Evolutionary conservation across 139 green algal species (phyloP), one percentile per base, ranked within the genome.

Genomic region (Chlorella sorokiniana): DNA sequence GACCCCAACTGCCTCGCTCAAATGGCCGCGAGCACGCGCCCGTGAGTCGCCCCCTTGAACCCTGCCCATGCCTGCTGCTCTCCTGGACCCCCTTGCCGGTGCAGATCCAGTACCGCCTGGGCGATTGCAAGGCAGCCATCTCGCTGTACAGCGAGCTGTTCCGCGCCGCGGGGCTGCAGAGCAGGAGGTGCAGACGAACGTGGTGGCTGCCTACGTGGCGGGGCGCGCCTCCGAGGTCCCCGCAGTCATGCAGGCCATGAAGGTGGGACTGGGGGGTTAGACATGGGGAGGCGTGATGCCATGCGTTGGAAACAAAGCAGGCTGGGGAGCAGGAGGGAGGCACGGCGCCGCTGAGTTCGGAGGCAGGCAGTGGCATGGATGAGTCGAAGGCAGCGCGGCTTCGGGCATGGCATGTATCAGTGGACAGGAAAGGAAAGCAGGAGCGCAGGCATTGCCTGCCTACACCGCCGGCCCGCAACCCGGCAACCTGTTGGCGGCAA

Each of bases 121-220:
- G 91, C 44, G 35, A 88, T 42, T 85, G 76, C 81, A 76, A 83
- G 40, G 83, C 91, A 38, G 92, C 90, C 79, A 94, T 88, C 27
- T 67, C 20, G 9, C 65, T 84, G 16, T 95, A 94, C 64, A 76
- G 81, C 42, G 69, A 85, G 78, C 85, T 95, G 22, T 92, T 91
- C 73, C 87, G 91, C 65, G 86, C 45, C 65, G 92, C 64, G 86
- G 86, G 76, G 87, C 78, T 1, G 41, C 85, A 25, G 77, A 67
- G 22, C 40, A 89, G 61, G 92, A 98, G 79, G 83, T 97, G 48
- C 90, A 92, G 59, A 96, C 91, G 61, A 98, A 98, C 52, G 80
- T 96, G 44, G 54, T 97, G 27, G 95, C 95, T 8, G 94, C 95
- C 1, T 96, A 97, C 68, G 89, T 96, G 37, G 84, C 83, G 8